phyloP scores from a whole-genome alignment of 768 basidiomycete species.

The Dictyophora rubrovolvata region DNA sequence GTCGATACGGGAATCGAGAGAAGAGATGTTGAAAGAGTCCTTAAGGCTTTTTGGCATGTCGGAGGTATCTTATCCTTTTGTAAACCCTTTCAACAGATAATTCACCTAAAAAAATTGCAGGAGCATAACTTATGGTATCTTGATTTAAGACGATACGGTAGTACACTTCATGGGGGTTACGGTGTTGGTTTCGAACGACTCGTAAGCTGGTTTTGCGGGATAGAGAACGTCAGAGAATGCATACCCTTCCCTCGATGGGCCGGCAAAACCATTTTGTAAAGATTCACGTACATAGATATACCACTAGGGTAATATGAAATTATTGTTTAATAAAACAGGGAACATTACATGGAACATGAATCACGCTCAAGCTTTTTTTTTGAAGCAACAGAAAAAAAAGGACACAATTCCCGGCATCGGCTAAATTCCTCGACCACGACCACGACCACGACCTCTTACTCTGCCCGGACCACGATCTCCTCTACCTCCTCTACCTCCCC shows the following conservation, averaged over 20 bases:
- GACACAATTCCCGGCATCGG: not conserved
- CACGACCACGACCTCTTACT: conserved; percentile 43
- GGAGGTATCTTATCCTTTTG: conserved; percentile 25
- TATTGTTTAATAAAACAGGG: not conserved
- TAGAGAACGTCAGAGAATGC: conserved; percentile 88
- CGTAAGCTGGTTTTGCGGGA: conserved; percentile 75
- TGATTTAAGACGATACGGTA: conserved; percentile 75
- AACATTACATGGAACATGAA: conserved; percentile 2
- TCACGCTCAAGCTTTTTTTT: not conserved
- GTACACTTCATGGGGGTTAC: conserved; percentile 89
- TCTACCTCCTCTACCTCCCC: conserved; percentile 37
- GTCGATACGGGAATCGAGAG: conserved; percentile 75
- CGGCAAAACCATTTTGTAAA: conserved; percentile 59
- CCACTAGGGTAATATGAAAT: not conserved
- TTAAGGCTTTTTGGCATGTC: conserved; percentile 42
- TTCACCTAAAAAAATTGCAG: not conserved
- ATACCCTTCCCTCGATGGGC: conserved; percentile 88
- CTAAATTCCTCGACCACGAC: conserved; percentile 34
- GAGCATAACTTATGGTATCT: conserved; percentile 52
- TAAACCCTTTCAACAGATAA: not conserved
- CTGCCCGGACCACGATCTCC: conserved; percentile 42
- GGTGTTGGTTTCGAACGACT: conserved; percentile 93
- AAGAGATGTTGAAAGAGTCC: conserved; percentile 36
- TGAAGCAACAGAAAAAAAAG: not conserved
- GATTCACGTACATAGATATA: not conserved